Evolutionary conservation across 1,139 yeast species (phyloP), one percentile per base, ranked within the genome.

Genomic region (Protomyces lactucae-debilis): DNA sequence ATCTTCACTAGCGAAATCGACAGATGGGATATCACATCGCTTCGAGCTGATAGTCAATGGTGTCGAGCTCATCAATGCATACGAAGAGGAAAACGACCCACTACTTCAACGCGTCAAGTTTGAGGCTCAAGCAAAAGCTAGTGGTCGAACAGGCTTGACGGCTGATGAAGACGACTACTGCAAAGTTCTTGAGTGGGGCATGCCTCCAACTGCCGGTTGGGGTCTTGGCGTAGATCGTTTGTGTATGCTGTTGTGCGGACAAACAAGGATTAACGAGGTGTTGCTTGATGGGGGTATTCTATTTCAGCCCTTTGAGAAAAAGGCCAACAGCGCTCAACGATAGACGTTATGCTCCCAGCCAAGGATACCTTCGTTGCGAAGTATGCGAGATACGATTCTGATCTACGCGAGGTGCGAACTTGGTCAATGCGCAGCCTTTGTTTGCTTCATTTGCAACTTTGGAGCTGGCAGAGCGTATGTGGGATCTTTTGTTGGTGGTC

Each of bases 201-300:
- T 95, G 75, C 97, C 99, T 3, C 99, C 99, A 0, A 92, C 97
- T 1, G 98, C 97, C 0, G 99, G 99, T 0, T 89, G 97, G 90
- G 99, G 99, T 0, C 78, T 95, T 68, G 99, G 99, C 0, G 80
- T 95, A 28, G 99, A 95, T 72, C 76, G 99, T 61, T 76, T 93
- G 45, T 85, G 87, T 55, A 91, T 93, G 98, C 75, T 89, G 32
- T 77, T 92, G 60, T 81, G 87, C 4, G 85, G 83, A 0, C 76
- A 81, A 35, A 78, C 78, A 10, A 77, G 96, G 35, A 91, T 95
- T 25, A 96, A 88, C 66, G 83, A 85, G 32, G 97, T 92, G 0
- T 76, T 93, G 52, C 78, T 90, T 0, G 93, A 93, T 76, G 99
- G 99, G 0, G 85, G 84, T 56, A 74, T 93, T 10, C 83, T 83